Evolutionary conservation across 768 basidiomycete species (phyloP), one percentile per base, ranked within the genome.

Genomic region (Bullera alba): DNA sequence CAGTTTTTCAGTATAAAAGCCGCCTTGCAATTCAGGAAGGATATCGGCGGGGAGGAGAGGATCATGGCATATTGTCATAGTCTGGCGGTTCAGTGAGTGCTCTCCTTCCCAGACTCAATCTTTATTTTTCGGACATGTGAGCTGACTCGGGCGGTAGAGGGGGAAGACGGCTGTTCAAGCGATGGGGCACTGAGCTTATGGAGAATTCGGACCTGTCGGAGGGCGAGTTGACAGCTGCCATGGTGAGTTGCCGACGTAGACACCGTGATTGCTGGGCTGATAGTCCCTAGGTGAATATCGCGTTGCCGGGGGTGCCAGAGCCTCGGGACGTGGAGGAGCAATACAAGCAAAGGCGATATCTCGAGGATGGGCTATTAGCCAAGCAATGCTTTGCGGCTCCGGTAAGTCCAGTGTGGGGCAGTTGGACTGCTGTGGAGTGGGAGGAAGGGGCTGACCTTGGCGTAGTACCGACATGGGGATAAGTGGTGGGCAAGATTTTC

Each of bases 21-120:
- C 82, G 87, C 87, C 0, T 67, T 88, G 4, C 78, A 82, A 26
- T 90, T 90, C 73, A 80, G 88, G 25, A 63, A 77, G 51, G 79
- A 79, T 74, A 70, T 88, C 2, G 87, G 88, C 1, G 87, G 88
- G 5, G 87, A 91, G 67, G 69, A 78, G 22, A 77, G 75, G 38
- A 90, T 91, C 51, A 80, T 79, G 56, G 72, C 73, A 6, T 88
- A 89, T 67, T 86, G 81, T 57, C 83, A 82, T 67, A 60, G 75
- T 7, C 76, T 88, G 5, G 88, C 86, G 3, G 52, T 84, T 2
- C 67, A 77, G 57, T 65, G 39, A 46, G 63, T 57, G 10, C 25
- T 27, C 14, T 17, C 23, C 26, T 25, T 41, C 19, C 22, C 21
- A 21, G 10, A 38, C 35, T 36, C 30, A 25, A 27, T 6, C 34